phyloP scores from a whole-genome alignment of 139 green algal genomes.

The Coccomyxa sp. region DNA sequence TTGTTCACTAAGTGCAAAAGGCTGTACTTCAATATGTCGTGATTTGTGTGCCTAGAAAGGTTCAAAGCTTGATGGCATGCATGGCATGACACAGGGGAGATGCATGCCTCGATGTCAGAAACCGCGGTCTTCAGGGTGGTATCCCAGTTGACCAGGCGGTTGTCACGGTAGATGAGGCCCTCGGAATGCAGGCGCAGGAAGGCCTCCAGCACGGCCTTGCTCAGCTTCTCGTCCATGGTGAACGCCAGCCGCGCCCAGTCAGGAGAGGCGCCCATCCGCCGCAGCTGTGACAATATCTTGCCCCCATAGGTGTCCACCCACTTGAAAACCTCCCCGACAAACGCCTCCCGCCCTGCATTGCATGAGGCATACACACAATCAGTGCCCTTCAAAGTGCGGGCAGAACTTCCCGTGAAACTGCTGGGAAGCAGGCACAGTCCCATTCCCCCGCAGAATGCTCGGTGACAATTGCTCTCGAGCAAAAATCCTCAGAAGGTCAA shows the following conservation, averaged over 20 bases:
- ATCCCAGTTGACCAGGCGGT: conserved; percentile 98
- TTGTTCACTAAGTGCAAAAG: too few relatives aligned
- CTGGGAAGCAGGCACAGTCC: background rate
- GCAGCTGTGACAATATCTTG: conserved; percentile 85
- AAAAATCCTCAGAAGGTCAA: background rate
- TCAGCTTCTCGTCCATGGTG: conserved; percentile 93
- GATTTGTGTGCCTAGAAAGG: background rate
- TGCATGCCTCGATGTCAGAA: conserved; percentile 90
- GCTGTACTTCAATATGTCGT: background rate
- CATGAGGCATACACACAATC: background rate
- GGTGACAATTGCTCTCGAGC: background rate
- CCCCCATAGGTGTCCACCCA: conserved; percentile 89
- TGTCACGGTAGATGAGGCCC: conserved; percentile 94
- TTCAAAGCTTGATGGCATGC: background rate
- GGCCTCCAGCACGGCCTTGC: conserved; percentile 58
- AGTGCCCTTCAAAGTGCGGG: background rate
- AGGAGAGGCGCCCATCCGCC: conserved; percentile 79
- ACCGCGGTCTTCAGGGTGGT: conserved; percentile 89
- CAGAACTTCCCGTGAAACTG: background rate
- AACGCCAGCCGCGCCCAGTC: conserved; percentile 89
- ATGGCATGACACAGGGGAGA: background rate
- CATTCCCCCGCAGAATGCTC: background rate
- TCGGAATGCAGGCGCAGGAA: conserved; percentile 70
- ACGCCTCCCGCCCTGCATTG: conserved; percentile 77
- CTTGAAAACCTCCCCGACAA: conserved; percentile 82